phyloP scores from a whole-genome alignment of 2,329 filamentous ascomycete species.

The Penicillium glabrum region DNA sequence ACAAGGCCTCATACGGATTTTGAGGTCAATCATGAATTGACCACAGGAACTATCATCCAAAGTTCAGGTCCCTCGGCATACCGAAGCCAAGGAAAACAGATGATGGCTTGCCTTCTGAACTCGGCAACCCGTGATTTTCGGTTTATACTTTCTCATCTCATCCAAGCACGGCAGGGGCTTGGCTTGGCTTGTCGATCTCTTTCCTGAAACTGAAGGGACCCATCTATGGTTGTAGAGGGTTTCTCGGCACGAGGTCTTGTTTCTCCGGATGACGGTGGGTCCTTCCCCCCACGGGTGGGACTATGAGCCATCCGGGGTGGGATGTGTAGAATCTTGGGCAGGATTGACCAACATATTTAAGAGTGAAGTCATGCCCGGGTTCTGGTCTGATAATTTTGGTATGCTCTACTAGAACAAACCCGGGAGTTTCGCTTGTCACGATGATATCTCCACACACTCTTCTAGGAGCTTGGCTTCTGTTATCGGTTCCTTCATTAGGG shows the following conservation, averaged over 20 bases:
- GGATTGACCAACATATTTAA: neutral
- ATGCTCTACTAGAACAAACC: neutral
- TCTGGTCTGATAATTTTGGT: neutral
- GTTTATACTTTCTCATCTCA: neutral
- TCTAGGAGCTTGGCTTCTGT: conserved; percentile 7
- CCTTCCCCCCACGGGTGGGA: conserved; percentile 6
- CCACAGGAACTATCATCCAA: neutral
- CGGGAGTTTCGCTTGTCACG: neutral
- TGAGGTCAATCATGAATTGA: neutral
- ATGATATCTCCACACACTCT: conserved; percentile 6
- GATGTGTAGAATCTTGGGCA: neutral
- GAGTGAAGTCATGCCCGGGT: neutral
- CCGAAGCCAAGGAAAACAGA: neutral
- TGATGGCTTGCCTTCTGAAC: neutral
- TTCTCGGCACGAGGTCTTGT: neutral
- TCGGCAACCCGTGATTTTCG: neutral
- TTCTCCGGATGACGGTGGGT: neutral
- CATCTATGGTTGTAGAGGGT: neutral
- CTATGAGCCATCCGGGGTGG: conserved; percentile 5
- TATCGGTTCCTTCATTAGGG: conserved; percentile 2
- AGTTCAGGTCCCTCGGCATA: neutral
- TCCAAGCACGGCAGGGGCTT: neutral
- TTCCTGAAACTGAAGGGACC: neutral
- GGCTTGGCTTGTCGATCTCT: neutral
- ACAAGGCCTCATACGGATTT: neutral